Conservation (phyloP, 331 rosid genomes). For the Cydonia oblonga region DNA sequence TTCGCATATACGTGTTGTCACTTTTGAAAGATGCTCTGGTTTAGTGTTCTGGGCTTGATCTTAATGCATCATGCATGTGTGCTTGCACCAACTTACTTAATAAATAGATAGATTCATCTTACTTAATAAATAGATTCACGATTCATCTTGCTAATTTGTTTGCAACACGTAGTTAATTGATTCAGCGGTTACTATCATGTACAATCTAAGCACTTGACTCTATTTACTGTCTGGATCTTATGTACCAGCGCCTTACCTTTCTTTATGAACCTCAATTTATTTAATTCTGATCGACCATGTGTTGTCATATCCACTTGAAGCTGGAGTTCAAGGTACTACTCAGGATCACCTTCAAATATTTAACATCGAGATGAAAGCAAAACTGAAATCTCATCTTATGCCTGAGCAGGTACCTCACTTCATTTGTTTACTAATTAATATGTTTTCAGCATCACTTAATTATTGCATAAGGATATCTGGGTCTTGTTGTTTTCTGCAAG, state of each 20-base stretch:
- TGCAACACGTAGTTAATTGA: not conserved
- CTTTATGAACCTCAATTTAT: not conserved
- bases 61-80: not conserved
- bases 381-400: slow-evolving; percentile 88
- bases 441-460: not conserved
- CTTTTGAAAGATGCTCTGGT: not conserved
- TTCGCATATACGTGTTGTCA: not conserved
- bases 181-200: not conserved
- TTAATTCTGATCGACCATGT: not conserved
- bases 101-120: too few relatives aligned
- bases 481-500: not conserved
- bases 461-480: not conserved
- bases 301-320: slow-evolving; percentile 29
- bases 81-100: not conserved
- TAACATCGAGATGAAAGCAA: slow-evolving; percentile 91
- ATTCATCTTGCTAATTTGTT: not conserved
- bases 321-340: slow-evolving; percentile 95
- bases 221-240: not conserved
- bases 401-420: slow-evolving; percentile 76
- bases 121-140: not conserved
- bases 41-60: not conserved
- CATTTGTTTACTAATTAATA: not conserved
- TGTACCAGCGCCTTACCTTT: not conserved
- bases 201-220: not conserved
- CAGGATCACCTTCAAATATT: slow-evolving; percentile 97